A percentile compares a stretch with the other conserved stretches of the same genome.
Evolutionary conservation across 208 protist species (phyloP).

Genomic region (Trypanosomatidae sp.): DNA sequence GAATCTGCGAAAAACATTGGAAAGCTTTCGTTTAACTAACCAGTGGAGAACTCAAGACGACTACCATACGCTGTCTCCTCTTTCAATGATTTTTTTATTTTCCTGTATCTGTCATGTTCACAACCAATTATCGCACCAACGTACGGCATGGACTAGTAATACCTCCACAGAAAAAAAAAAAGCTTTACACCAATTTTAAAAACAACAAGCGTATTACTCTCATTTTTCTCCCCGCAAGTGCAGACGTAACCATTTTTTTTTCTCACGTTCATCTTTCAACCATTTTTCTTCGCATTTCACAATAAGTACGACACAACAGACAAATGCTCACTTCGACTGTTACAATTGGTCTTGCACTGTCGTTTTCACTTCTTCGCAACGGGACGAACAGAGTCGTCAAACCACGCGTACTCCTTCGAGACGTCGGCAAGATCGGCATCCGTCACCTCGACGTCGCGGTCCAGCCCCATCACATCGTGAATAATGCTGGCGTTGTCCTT

Average conservation of each 20-base stretch:
- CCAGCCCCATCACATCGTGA: slow-evolving; percentile 58
- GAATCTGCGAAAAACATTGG: background rate
- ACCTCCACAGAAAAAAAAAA: no score
- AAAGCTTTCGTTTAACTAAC: background rate
- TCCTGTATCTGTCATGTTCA: background rate
- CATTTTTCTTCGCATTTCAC: no score
- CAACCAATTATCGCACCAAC: no score
- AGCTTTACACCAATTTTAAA: no score
- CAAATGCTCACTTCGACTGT: no score
- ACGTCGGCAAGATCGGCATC: slow-evolving; percentile 46
- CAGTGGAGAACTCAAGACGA: background rate
- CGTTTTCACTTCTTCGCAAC: slow-evolving; percentile 28
- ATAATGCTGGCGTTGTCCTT: slow-evolving; percentile 53
- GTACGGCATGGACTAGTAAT: no score
- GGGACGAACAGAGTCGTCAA: slow-evolving; percentile 44
- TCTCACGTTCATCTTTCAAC: no score
- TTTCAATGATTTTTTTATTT: background rate
- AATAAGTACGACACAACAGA: no score
- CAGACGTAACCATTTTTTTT: no score
- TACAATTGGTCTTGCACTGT: no score
- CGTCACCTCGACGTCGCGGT: slow-evolving; percentile 34
- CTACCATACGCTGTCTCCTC: background rate
- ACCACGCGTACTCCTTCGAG: slow-evolving; percentile 56
- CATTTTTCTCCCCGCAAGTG: no score
- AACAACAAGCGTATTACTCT: no score